Evolutionary conservation across 495 filamentous ascomycete species (phyloP), one percentile per base, ranked within the genome.

Genomic region (Daldinia loculata): DNA sequence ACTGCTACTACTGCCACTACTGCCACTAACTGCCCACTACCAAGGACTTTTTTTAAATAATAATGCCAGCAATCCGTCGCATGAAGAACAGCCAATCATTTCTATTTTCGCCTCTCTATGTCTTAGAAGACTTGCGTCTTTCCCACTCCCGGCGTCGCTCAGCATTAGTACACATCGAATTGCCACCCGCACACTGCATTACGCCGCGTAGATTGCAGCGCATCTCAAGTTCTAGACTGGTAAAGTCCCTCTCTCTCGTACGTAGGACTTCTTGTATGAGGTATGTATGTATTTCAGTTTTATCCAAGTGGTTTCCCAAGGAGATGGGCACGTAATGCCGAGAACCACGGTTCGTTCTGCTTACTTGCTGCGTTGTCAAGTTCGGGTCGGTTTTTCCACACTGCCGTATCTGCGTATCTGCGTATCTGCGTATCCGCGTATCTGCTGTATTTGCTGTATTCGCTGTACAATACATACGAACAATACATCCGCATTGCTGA

Each of bases 351-450:
- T 63, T 66, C 59, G 45, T 69, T 14, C 29, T 73, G 71, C 56
- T 62, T 65, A 62, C 69, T 66, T 65, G 67, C 71, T 68, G 64
- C 56, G 69, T 66, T 66, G 64, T 71, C 74, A 71, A 63, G 19
- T 52, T 66, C 55, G 34, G 63, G 57, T 67, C 39, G 48, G 57
- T 36, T 56, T 17, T 34, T 36, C 53, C 15, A 29, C 30, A 9
- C 7, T 17, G 27, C 53, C 30, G 26, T 36, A 32, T 56, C 19
- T 56, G n/a, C 29, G 29, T 34, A 11, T 32, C 9, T 32, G n/a
- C n/a, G n/a, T n/a, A n/a, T n/a, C n/a, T n/a, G 26, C 26, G 26
- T 27, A 27, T 29, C n/a, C n/a, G n/a, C n/a, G n/a, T n/a, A n/a
- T n/a, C n/a, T n/a, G 0, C 4, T 56, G 41, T 56, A 17, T 30